Evolutionary conservation across 306 rosid genomes (phyloP), one percentile per base, ranked within the genome.

Genomic region (Luffa aegyptiaca): DNA sequence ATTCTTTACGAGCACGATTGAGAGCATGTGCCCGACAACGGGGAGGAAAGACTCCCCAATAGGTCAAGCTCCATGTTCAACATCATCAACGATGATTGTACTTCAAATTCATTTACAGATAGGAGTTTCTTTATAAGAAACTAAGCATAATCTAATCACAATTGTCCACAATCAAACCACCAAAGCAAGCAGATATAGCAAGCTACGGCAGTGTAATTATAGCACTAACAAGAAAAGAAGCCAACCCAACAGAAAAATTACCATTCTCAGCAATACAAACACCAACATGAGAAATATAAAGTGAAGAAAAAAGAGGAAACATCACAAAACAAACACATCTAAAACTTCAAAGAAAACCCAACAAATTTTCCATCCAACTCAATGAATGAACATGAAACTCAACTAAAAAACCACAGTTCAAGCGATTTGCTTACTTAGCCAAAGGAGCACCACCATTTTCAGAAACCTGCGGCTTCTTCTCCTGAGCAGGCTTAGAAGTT

Each of bases 381-480:
- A 57, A 57, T 9, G 13, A 20, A n/a, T 20, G 6, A 55, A 55
- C 61, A 55, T 17, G 31, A n/a, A 6, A 55, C 61, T 55, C 26
- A 55, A 53, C 59, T 18, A 18, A 26, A 26, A 61, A 61, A 61
- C 37, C 26, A 8, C 39, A 20, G 5, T 56, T 11, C 39, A 61
- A 61, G 9, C 14, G 3, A 62, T 76, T 5, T 64, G 81, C 90
- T 83, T 87, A 95, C 97, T 95, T 95, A 75, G 97, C 85, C 86
- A 88, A 90, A 82, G 95, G 97, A 88, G 91, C 90, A 82, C 49
- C 83, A 9, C 51, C 82, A 66, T 88, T 92, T 26, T 85, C 92
- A 55, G 92, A 39, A 84, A 75, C 85, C 84, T 79, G 87, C 69
- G 88, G 39, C 81, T 93, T 89, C 83, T 89, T 89, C 82, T 94